A percentile compares a stretch with the other conserved stretches of the same genome.
These are phyloP conservation scores for Galeopsis tetrahit DNA, from an alignment of 257 asterid genomes.

Conservation along the genomic window DNA sequence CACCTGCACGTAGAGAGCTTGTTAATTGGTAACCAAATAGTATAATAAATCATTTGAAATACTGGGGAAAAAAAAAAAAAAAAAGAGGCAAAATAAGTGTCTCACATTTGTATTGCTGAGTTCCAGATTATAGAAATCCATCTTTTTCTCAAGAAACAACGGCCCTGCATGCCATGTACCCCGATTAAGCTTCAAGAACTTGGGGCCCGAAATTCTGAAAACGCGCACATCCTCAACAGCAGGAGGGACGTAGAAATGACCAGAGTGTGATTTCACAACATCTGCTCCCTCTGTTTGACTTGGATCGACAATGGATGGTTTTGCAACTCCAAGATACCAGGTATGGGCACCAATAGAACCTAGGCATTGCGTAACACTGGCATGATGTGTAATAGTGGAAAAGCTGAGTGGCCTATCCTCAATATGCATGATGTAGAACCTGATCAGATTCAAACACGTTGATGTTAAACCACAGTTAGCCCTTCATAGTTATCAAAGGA, in stretches of 20 bases:
- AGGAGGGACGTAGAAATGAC: slow-evolving; percentile 77
- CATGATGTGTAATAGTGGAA: slow-evolving; percentile 83
- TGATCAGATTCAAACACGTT: slow-evolving; percentile 20
- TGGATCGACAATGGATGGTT: slow-evolving; percentile 68
- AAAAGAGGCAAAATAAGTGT: slow-evolving; percentile 1
- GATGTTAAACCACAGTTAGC: neutral
- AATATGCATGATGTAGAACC: slow-evolving; percentile 84
- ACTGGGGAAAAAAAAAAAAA: neutral
- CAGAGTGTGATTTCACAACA: slow-evolving; percentile 55
- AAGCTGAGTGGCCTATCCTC: slow-evolving; percentile 63
- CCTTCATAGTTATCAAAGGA: neutral
- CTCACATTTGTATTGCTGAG: slow-evolving; percentile 84
- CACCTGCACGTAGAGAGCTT: slow-evolving; percentile 49
- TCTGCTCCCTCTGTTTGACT: slow-evolving; percentile 37
- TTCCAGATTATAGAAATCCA: slow-evolving; percentile 93
- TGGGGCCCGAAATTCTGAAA: slow-evolving; percentile 81
- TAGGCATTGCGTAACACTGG: slow-evolving; percentile 86
- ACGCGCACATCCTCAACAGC: slow-evolving; percentile 65
- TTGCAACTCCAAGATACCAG: slow-evolving; percentile 98
- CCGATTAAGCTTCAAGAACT: slow-evolving; percentile 69
- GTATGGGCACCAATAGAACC: slow-evolving; percentile 80
- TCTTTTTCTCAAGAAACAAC: slow-evolving; percentile 54
- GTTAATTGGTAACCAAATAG: neutral
- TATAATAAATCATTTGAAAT: neutral
- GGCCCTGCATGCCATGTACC: slow-evolving; percentile 99